Evolutionary conservation across 2,329 filamentous ascomycete species (phyloP), one percentile per base, ranked within the genome.

Genomic region (Colletotrichum australisinense): DNA sequence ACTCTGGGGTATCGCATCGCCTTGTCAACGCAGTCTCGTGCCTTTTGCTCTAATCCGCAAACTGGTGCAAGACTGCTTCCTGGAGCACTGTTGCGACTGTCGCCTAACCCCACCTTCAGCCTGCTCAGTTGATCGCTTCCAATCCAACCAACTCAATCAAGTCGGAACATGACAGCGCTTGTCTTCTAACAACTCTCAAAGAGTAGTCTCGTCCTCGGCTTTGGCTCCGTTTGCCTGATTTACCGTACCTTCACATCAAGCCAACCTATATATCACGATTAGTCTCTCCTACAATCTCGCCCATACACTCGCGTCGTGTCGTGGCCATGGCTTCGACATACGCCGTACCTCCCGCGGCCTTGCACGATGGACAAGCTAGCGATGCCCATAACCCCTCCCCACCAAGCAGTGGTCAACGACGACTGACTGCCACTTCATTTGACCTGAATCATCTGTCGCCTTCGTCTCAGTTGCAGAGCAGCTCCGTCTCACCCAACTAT

Each of bases 301-400:
- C 32, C 12, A 30, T 38, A 38, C 28, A 46, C 69, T 14, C 38
- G 19, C 38, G 68, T 38, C 38, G 42, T 22, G 42, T n/a, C 75
- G 76, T 78, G 79, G 79, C 77, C 78, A 87, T 87, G 85, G 82
- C 85, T 81, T 86, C 84, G 63, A 81, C 82, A 76, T 86, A 83
- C 78, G 83, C 83, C 73, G 79, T 84, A 75, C 81, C 82, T 74
- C 82, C 83, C 74, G 79, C 82, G 71, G 83, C 81, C 76, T 80
- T 85, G 76, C 79, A 83, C 76, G 81, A 84, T 77, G 78, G 81
- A 69, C 78, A 78, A 74, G 80, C 77, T 69, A 77, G 77, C 67
- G 79, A 80, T 75, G 76, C 81, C 79, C 79, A 79, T 79, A 78
- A 77, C 76, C 72, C 78, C 75, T 78, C 81, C 75, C 74, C 74